A percentile compares a stretch with the other conserved stretches of the same genome.
Conservation (phyloP, 108 stramenopile species). For the Nitzschia sp. region DNA sequence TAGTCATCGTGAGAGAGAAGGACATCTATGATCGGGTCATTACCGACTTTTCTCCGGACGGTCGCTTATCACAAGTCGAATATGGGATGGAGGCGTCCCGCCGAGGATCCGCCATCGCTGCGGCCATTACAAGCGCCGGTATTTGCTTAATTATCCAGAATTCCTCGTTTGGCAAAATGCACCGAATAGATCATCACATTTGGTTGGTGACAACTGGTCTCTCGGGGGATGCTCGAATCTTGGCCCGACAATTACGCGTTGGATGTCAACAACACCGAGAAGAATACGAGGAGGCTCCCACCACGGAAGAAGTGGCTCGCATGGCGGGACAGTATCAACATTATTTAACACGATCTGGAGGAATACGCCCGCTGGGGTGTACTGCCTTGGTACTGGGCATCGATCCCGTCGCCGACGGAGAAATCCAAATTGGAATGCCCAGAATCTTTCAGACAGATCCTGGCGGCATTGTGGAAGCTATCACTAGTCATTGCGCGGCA, state of each 20-base stretch:
- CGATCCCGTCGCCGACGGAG: constrained; percentile 33
- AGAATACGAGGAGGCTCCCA: constrained; percentile 58
- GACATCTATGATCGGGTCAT: constrained; percentile 72
- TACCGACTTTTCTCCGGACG: constrained; percentile 66
- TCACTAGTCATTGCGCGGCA: neutral
- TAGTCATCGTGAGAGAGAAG: constrained; percentile 12
- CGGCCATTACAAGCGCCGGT: neutral
- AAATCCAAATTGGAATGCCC: constrained; percentile 19
- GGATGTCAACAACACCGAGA: constrained; percentile 46
- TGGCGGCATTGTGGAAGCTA: constrained; percentile 45
- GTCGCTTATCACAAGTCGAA: constrained; percentile 72
- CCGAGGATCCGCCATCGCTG: constrained; percentile 38
- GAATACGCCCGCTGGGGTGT: constrained; percentile 74
- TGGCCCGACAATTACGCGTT: constrained; percentile 59
- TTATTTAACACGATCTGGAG: constrained; percentile 63
- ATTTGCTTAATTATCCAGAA: constrained; percentile 20
- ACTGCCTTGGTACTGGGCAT: constrained; percentile 68
- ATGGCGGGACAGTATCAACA: constrained; percentile 60
- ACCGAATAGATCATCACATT: constrained; percentile 50
- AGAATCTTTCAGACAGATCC: constrained; percentile 65
- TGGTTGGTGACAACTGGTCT: constrained; percentile 66
- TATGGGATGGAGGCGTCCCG: constrained; percentile 69
- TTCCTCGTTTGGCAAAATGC: constrained; percentile 48
- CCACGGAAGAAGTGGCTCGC: constrained; percentile 53
- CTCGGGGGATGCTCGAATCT: constrained; percentile 62